Evolutionary conservation across 2,329 filamentous ascomycete species (phyloP).

Genomic region (Diaporthe vexans): DNA sequence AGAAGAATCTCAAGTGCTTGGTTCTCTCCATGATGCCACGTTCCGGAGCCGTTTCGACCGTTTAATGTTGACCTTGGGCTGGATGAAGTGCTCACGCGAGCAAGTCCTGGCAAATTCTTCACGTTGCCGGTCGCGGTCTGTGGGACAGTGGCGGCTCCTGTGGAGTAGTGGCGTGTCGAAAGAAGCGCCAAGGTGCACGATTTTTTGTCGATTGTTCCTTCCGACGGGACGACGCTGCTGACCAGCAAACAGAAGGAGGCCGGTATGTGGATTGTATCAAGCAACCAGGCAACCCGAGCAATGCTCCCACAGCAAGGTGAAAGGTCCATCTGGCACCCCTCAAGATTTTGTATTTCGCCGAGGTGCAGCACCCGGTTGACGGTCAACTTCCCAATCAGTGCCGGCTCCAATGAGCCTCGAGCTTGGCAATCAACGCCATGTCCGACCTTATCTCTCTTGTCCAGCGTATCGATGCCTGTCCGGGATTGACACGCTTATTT

Average conservation of each 20-base stretch:
- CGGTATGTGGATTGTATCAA: neutral
- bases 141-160: constrained; percentile 31
- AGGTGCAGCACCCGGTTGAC: neutral
- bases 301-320: neutral
- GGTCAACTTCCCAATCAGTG: neutral
- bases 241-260: constrained; percentile 38
- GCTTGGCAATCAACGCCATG: constrained; percentile 34
- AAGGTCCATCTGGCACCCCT: neutral
- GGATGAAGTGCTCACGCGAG: constrained; percentile 21
- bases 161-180: constrained; percentile 34
- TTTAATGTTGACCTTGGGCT: neutral
- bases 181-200: constrained; percentile 22
- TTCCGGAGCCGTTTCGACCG: constrained; percentile 61
- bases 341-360: constrained; percentile 20
- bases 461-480: constrained; percentile 5
- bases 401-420: constrained; percentile 27
- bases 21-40: constrained; percentile 68
- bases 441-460: constrained; percentile 32
- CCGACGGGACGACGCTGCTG: constrained; percentile 14
- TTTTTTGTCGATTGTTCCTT: constrained; percentile 23
- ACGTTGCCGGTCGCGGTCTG: constrained; percentile 5
- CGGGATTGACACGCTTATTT: constrained; percentile 24
- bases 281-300: neutral
- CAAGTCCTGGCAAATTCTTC: constrained; percentile 13
- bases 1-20: constrained; percentile 2